These are phyloP conservation scores for Triticum timopheevii DNA, from an alignment of 176 grass and related monocot species.

Conservation along the genomic window DNA sequence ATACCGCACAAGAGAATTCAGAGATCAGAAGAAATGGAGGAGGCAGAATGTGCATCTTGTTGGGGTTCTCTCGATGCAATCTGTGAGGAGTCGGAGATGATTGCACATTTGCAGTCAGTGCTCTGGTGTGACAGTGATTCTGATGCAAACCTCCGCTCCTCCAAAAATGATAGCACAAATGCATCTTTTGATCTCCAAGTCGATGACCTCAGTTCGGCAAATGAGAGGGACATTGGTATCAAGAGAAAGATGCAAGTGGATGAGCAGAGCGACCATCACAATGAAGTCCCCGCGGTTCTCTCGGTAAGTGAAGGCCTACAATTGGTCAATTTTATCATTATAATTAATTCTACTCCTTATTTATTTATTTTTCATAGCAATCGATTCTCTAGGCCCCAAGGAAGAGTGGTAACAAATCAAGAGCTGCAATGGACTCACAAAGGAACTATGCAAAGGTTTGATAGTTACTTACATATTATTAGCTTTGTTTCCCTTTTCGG, in stretches of 20 bases:
- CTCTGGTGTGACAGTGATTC: not conserved
- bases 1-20: not conserved
- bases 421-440: not conserved
- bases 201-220: not conserved
- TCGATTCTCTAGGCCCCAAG: not conserved
- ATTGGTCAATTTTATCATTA: not conserved
- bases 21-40: not conserved
- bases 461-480: not conserved
- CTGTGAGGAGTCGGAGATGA: conserved; percentile 11
- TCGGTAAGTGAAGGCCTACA: not conserved
- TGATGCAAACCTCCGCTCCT: not conserved
- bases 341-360: not conserved
- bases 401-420: not conserved
- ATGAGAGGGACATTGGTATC: not conserved
- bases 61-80: not conserved
- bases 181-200: not conserved
- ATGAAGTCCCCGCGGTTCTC: not conserved
- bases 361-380: not conserved
- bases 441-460: not conserved
- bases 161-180: not conserved
- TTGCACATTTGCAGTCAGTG: not conserved
- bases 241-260: not conserved
- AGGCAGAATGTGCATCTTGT: not conserved
- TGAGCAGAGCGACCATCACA: not conserved
- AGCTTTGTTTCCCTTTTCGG: not conserved